phyloP scores from a whole-genome alignment of 1,284 basidiomycete genomes.

The Apiotrichum mycotoxinovorans region DNA sequence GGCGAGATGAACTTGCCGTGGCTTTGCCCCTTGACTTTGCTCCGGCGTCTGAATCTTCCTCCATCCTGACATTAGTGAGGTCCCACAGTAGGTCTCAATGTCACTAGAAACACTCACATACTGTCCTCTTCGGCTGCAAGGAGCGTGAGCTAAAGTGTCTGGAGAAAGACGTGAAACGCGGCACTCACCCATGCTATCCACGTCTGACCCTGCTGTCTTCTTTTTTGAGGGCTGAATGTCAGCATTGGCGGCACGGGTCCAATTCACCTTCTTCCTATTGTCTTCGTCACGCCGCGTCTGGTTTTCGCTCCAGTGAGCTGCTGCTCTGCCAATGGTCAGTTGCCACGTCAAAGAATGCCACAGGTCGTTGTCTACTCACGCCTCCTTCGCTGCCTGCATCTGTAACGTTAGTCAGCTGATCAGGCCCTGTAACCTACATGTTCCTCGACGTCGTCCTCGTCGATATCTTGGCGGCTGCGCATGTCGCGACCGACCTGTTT shows the following conservation, averaged over 20 bases:
- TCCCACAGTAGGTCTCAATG: background rate
- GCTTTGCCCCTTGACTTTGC: slow-evolving; percentile 39
- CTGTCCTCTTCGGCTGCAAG: slow-evolving; percentile 27
- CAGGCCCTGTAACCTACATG: background rate
- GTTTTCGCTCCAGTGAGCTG: background rate
- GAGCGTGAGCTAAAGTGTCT: background rate
- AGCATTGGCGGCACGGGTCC: background rate
- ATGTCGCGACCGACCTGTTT: slow-evolving; percentile 55
- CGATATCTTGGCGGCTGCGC: slow-evolving; percentile 10
- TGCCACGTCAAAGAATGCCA: slow-evolving; percentile 33
- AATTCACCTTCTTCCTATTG: slow-evolving; percentile 46
- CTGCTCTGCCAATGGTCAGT: background rate
- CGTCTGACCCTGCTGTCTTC: slow-evolving; percentile 57
- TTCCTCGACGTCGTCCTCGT: slow-evolving; percentile 15
- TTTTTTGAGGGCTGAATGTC: slow-evolving; percentile 49
- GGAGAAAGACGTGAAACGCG: background rate
- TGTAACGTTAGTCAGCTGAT: background rate
- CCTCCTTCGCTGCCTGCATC: background rate
- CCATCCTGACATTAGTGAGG: slow-evolving; percentile 36
- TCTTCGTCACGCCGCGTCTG: background rate
- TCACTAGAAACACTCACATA: slow-evolving; percentile 7
- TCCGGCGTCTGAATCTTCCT: slow-evolving; percentile 44
- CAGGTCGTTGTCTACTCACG: background rate
- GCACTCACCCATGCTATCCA: slow-evolving; percentile 72
- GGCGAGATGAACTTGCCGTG: background rate